Percentiles rank a stretch among this genome's conserved stretches.
These are phyloP conservation scores for Suillus placidus DNA, from an alignment of 768 basidiomycete genomes.

Conservation along the genomic window DNA sequence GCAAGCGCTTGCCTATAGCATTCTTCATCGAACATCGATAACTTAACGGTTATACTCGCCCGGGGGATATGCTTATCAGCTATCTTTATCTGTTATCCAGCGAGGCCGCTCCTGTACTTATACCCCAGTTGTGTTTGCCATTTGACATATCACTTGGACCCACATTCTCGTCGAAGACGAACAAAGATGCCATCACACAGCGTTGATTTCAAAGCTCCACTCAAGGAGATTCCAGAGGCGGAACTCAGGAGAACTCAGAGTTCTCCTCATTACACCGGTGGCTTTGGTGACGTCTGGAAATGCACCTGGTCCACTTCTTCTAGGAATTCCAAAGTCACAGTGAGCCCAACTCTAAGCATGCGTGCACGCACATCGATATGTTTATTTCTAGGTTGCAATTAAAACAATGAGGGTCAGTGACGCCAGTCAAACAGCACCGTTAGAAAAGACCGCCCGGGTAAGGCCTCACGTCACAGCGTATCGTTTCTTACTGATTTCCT, in stretches of 20 bases:
- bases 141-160: neutral
- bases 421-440: neutral
- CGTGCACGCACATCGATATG: neutral
- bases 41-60: neutral
- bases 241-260: neutral
- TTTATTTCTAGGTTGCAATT: neutral
- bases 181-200: neutral
- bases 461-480: neutral
- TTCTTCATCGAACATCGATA: neutral
- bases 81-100: neutral
- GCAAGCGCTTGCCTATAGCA: neutral
- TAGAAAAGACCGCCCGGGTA: neutral
- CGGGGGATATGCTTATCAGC: neutral
- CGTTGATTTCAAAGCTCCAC: neutral
- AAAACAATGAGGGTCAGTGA: neutral
- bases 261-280: neutral
- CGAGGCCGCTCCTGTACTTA: neutral
- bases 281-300: constrained; percentile 5
- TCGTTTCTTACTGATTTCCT: neutral
- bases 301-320: neutral
- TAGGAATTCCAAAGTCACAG: neutral
- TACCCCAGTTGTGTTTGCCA: no score
- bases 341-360: neutral
- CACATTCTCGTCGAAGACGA: neutral
- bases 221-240: neutral